Percentiles rank a stretch among this genome's conserved stretches.
phyloP scores from a whole-genome alignment of 2,329 filamentous ascomycete species.

The Monosporascus sp. region DNA sequence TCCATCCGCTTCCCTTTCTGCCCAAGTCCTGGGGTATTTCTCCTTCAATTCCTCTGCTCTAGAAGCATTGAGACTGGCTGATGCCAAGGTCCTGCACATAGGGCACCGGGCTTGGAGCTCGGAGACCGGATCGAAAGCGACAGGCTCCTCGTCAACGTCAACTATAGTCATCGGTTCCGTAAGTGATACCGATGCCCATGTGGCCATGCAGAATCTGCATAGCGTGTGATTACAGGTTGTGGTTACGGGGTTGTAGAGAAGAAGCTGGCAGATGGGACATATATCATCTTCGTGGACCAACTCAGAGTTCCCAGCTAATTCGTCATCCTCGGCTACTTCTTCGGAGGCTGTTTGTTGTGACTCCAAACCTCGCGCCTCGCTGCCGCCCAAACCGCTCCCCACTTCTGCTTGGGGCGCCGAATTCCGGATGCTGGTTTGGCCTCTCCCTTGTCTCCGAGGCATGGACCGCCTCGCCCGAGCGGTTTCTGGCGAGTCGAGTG shows the following conservation, averaged over 20 bases:
- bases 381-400: too few species aligned
- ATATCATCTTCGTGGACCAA: slow-evolving; percentile 32
- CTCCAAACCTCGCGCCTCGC: too few species aligned
- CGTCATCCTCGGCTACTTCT: too few species aligned
- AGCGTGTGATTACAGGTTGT: slow-evolving; percentile 38
- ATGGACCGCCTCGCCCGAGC: too few species aligned
- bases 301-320: neutral
- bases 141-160: slow-evolving; percentile 29
- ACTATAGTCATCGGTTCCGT: slow-evolving; percentile 32
- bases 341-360: too few species aligned
- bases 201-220: slow-evolving; percentile 40
- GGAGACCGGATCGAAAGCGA: slow-evolving; percentile 16
- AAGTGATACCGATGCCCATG: slow-evolving; percentile 38
- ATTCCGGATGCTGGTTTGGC: too few species aligned
- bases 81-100: slow-evolving; percentile 38
- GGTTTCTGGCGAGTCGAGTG: too few species aligned
- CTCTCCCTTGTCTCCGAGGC: too few species aligned
- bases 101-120: slow-evolving; percentile 36
- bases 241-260: slow-evolving; percentile 36
- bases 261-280: slow-evolving; percentile 40
- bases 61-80: slow-evolving; percentile 23
- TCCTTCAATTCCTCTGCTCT: slow-evolving; percentile 22
- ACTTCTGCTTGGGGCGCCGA: too few species aligned
- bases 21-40: slow-evolving; percentile 31
- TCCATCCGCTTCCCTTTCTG: slow-evolving; percentile 26